phyloP scores from a whole-genome alignment of 208 protist genomes.

The Naegleria gruberi region DNA sequence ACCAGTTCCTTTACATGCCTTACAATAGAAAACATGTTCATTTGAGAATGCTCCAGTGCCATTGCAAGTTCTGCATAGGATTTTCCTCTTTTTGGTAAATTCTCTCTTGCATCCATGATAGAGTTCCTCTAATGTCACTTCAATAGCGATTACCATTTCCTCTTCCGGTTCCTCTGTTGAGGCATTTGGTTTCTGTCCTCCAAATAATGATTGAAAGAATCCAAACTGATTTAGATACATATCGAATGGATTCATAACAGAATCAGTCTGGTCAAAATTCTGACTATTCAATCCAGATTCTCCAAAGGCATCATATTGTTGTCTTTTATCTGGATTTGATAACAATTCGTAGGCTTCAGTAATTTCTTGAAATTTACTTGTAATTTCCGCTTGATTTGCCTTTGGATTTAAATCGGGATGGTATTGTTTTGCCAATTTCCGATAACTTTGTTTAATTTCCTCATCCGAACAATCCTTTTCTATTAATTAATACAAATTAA shows the following conservation, averaged over 20 bases:
- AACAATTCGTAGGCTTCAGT: background rate
- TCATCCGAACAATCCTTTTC: background rate
- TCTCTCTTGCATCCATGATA: conserved; percentile 94
- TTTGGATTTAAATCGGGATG: background rate
- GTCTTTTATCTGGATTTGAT: background rate
- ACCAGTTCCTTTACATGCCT: conserved; percentile 81
- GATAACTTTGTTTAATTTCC: background rate
- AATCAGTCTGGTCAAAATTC: background rate
- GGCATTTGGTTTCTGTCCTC: conserved; percentile 38
- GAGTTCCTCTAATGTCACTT: conserved; percentile 88
- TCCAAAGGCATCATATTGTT: conserved; percentile 7
- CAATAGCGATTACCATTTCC: conserved; percentile 83
- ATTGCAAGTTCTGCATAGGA: conserved; percentile 66
- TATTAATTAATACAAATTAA: background rate
- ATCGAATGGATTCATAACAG: background rate
- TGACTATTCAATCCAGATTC: background rate
- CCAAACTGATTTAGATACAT: background rate
- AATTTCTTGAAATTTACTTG: background rate
- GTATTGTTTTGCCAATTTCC: background rate
- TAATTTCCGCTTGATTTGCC: background rate
- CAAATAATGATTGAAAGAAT: background rate
- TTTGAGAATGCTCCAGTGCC: conserved; percentile 66
- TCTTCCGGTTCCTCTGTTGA: conserved; percentile 81
- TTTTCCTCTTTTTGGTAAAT: conserved; percentile 71
- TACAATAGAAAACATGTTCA: conserved; percentile 65